These are phyloP conservation scores for Aspergillus puulaauensis DNA, from an alignment of 2,329 filamentous ascomycete genomes.

Conservation along the genomic window DNA sequence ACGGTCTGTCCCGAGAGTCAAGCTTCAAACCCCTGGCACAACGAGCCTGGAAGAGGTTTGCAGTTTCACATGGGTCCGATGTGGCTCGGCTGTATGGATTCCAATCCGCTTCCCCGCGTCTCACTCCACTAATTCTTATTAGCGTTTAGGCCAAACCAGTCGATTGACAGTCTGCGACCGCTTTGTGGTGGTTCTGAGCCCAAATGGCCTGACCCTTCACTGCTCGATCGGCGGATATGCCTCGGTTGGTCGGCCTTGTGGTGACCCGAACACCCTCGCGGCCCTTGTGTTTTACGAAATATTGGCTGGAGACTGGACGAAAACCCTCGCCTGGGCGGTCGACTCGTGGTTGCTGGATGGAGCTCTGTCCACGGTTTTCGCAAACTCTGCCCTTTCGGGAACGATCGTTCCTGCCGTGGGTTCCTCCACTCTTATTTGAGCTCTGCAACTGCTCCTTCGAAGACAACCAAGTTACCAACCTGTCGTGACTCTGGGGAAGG, in stretches of 20 bases:
- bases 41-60: neutral
- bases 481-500: neutral
- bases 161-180: neutral
- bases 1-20: neutral
- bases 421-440: no score
- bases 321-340: neutral
- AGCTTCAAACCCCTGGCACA: neutral
- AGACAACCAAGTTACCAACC: no score
- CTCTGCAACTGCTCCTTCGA: no score
- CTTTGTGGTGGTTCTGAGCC: neutral
- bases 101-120: neutral
- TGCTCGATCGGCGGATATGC: neutral
- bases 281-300: neutral
- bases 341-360: neutral
- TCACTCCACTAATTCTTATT: neutral
- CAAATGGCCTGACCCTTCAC: neutral
- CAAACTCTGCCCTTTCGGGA: slow-evolving; percentile 7
- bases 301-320: neutral
- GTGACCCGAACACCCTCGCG: neutral
- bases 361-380: neutral
- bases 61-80: slow-evolving; percentile 4
- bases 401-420: slow-evolving; percentile 7
- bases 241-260: slow-evolving; percentile 6
- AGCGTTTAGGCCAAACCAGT: neutral
- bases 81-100: slow-evolving; percentile 1